Evolutionary conservation across 345 rosid species (phyloP).

Genomic region (Clausena lansium): DNA sequence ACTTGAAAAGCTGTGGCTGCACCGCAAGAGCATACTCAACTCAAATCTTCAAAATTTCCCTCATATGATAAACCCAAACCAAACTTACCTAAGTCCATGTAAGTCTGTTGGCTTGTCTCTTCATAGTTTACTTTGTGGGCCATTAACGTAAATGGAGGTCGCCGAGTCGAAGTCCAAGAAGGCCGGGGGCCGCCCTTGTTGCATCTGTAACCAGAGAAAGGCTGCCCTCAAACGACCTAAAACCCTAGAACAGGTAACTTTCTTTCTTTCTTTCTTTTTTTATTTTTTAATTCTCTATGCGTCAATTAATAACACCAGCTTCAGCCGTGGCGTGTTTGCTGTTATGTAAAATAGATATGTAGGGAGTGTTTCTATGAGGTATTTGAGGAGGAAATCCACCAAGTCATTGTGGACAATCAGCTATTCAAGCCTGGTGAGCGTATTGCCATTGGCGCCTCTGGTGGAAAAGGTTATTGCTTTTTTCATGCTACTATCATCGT

Average conservation of each 20-base stretch:
- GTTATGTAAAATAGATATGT: conserved; percentile 53
- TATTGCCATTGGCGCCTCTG: conserved; percentile 86
- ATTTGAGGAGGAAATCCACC: conserved; percentile 87
- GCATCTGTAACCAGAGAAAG: conserved; percentile 54
- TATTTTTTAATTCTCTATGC: background rate
- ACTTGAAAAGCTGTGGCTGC: background rate
- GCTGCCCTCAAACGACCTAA: conserved; percentile 86
- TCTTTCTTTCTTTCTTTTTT: background rate
- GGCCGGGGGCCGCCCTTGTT: conserved; percentile 50
- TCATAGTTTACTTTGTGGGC: background rate
- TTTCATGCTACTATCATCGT: background rate
- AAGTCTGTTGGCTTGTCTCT: too few species aligned
- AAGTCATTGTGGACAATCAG: conserved; percentile 57
- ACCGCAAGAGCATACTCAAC: background rate
- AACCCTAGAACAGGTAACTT: conserved; percentile 77
- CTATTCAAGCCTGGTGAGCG: conserved; percentile 81
- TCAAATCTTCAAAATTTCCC: background rate
- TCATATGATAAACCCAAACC: too few species aligned
- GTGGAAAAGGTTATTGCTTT: conserved; percentile 71
- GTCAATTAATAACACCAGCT: background rate
- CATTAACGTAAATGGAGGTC: conserved; percentile 34
- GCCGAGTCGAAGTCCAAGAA: conserved; percentile 36
- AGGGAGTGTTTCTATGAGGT: conserved; percentile 81
- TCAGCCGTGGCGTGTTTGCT: background rate
- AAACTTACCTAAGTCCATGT: too few species aligned